phyloP scores from a whole-genome alignment of 371 early-diverging fungal species.

The Apophysomyces variabilis region DNA sequence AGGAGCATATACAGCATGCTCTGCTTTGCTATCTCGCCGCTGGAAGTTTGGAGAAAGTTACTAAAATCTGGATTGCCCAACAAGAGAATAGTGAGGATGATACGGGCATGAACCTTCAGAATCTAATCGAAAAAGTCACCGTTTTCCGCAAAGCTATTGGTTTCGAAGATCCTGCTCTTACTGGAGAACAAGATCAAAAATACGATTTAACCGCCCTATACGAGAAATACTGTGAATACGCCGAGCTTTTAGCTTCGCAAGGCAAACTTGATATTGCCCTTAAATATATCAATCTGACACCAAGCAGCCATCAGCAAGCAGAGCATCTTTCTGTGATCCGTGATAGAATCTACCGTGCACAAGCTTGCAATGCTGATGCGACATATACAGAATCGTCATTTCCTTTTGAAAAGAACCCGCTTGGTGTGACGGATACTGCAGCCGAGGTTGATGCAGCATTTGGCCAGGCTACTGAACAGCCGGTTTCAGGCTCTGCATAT shows the following conservation, averaged over 20 bases:
- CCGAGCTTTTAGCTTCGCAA: slow-evolving; percentile 75
- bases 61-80: slow-evolving; percentile 80
- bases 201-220: slow-evolving; percentile 78
- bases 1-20: slow-evolving; percentile 60
- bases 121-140: slow-evolving; percentile 88
- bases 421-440: slow-evolving; percentile 21
- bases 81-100: slow-evolving; percentile 21
- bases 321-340: slow-evolving; percentile 66
- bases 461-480: slow-evolving; percentile 11
- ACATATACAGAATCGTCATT: slow-evolving; percentile 55
- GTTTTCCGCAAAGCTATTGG: slow-evolving; percentile 90
- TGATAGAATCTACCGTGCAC: slow-evolving; percentile 74
- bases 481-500: slow-evolving; percentile 3
- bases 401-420: slow-evolving; percentile 52
- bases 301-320: slow-evolving; percentile 65
- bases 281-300: slow-evolving; percentile 76
- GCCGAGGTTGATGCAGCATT: slow-evolving; percentile 16
- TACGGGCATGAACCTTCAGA: slow-evolving; percentile 60
- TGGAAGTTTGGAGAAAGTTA: slow-evolving; percentile 86
- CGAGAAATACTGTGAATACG: slow-evolving; percentile 87
- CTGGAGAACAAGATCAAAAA: slow-evolving; percentile 51
- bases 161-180: slow-evolving; percentile 55
- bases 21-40: slow-evolving; percentile 90
- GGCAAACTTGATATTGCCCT: slow-evolving; percentile 78
- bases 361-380: slow-evolving; percentile 32